phyloP scores from a whole-genome alignment of 495 filamentous ascomycete genomes.

The Schizothecium vesticola region DNA sequence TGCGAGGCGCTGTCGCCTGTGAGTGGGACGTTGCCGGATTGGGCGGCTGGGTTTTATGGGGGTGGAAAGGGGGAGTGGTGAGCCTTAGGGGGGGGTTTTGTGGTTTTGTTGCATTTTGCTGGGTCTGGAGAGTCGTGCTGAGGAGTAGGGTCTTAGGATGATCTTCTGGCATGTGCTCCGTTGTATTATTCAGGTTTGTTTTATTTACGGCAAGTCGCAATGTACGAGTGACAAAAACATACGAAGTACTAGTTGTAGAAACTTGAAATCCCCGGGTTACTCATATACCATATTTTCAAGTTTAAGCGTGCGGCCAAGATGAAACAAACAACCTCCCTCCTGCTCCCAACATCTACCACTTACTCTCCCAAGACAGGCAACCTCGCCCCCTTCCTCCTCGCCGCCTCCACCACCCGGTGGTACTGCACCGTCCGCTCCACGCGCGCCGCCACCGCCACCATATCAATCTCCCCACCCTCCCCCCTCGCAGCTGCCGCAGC shows the following conservation, averaged over 20 bases:
- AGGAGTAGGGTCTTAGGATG: neutral
- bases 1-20: neutral
- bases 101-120: neutral
- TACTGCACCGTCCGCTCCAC: slow-evolving; percentile 5
- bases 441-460: neutral
- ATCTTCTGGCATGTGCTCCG: too few species aligned
- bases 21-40: neutral
- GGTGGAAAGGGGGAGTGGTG: neutral
- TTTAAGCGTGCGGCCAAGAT: neutral
- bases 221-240: too few species aligned
- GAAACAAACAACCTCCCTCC: neutral
- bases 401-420: neutral
- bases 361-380: neutral
- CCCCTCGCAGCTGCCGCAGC: neutral
- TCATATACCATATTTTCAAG: neutral
- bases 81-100: neutral
- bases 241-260: neutral
- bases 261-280: neutral
- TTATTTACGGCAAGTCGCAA: too few species aligned
- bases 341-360: neutral
- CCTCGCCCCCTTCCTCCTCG: slow-evolving; percentile 1
- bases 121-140: too few species aligned
- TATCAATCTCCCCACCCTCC: neutral
- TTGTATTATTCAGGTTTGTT: too few species aligned
- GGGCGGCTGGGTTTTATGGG: neutral